Evolutionary conservation across 2,329 filamentous ascomycete species (phyloP), one percentile per base, ranked within the genome.

Genomic region (Fusarium tjaetaba): DNA sequence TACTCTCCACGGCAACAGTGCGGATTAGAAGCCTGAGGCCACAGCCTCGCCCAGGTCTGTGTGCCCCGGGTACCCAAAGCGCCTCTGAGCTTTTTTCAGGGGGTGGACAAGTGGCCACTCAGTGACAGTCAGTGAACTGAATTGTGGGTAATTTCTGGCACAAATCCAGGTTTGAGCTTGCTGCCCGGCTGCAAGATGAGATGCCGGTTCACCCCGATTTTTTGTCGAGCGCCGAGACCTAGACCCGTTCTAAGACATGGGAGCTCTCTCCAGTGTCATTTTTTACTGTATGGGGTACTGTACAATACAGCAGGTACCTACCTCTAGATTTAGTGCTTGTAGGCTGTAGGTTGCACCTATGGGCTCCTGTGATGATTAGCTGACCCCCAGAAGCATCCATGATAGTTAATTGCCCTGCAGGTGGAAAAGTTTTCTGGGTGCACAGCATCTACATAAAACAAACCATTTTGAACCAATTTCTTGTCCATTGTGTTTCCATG

Each of bases 181-280:
- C 63, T 74, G 69, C 62, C 76, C 70, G 73, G 74, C 76, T 77
- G 76, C 76, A 63, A 77, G 77, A 78, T 77, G 73, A 79, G 74
- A 76, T 79, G 73, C 79, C 80, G 80, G 80, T 81, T 81, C 80
- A 75, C 77, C 78, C 80, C 80, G 80, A 81, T 73, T 73, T 74
- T 78, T 78, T 73, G 72, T 75, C 76, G 78, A 74, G 70, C 77
- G 76, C 78, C 78, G 78, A 76, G 74, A 77, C 77, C 77, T 74
- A 71, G 74, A 75, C 76, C 76, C 70, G 69, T 77, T 68, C 65
- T 73, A 55, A 69, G 57, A 51, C 64, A 68, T 68, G 64, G 65
- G 69, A 71, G 45, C 60, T 61, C 24, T 28, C 46, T 53, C 57
- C 65, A 41, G 53, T 46, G 52, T 53, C 34, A 36, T 24, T 66